Base-by-base conservation (phyloP, 2,329 filamentous ascomycete genomes). In the Cladosporium sp. region DNA sequence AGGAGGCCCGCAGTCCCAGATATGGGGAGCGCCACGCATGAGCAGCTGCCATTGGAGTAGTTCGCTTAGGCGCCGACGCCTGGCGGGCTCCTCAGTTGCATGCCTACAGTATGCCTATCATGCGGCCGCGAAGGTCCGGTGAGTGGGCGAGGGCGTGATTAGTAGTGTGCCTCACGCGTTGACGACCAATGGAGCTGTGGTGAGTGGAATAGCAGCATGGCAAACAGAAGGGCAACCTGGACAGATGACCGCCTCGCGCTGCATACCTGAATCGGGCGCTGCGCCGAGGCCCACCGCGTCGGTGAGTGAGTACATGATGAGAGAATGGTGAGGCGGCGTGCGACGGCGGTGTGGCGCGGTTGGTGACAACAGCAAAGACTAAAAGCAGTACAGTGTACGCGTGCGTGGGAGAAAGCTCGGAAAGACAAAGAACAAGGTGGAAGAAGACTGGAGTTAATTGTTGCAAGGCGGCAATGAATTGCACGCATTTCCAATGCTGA, bases 271-370 rank as follows among this genome's bases (percentile, higher is more conserved):
- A 44, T 59, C 18, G 36, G 57, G 57, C 57, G 57, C 34, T 41
- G 26, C 57, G 57, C 57, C 57, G 57, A 59, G 57, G 57, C 57
- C 41, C 36, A 28, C 57, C 34, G 2, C 34, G 55, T 58, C 55
- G 55, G 55, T 38, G 30, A 38, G 55, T 18, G 49, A 28, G 49
- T 52, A 30, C 28, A 52, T 52, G 24, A 30, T 52, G 21, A 24
- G 24, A 21, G 41, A 44, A 44, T 47, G 41, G 2, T 47, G 18
- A 57, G 57, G 41, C 57, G 28, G 24, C 32, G 34, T 59, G 24
- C 38, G 57, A 47, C 57, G 57, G 57, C 57, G 57, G 57, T 59
- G 57, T 59, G 57, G 57, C 57, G 55, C 55, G 55, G 55, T 21
- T n/a, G 30, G 30, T 21, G 52, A n/a, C 52, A 21, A 57, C n/a